Conservation (phyloP, 2,329 filamentous ascomycete genomes). For the Colletotrichum godetiae region DNA sequence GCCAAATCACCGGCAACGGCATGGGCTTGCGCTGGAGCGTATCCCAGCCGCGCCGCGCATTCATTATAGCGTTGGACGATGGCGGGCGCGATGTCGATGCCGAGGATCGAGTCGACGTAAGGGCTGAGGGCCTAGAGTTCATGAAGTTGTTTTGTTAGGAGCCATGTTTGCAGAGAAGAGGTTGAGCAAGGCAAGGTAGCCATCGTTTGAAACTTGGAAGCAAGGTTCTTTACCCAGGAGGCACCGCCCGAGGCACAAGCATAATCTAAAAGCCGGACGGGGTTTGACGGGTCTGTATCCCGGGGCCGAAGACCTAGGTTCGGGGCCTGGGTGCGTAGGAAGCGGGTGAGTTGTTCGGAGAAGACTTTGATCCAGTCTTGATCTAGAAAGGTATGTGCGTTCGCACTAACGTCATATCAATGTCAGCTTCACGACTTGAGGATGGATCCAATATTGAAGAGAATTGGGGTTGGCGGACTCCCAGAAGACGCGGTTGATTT, state of each 20-base stretch:
- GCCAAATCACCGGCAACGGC: constrained; percentile 47
- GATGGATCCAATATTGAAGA: background rate
- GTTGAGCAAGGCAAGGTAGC: no score
- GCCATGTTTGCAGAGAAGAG: no score
- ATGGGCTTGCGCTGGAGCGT: constrained; percentile 40
- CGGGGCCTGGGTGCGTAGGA: constrained; percentile 27
- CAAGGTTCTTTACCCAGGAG: constrained; percentile 23
- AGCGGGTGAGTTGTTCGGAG: constrained; percentile 25
- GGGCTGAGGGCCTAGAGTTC: constrained; percentile 44
- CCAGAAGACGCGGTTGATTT: constrained; percentile 34
- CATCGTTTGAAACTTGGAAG: background rate
- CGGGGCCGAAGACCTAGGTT: constrained; percentile 21
- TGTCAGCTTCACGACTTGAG: background rate
- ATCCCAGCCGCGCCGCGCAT: constrained; percentile 40
- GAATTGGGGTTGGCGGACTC: constrained; percentile 12
- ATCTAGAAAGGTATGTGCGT: constrained; percentile 25
- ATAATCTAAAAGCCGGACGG: constrained; percentile 36
- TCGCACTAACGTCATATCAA: constrained; percentile 4
- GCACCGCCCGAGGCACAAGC: constrained; percentile 37
- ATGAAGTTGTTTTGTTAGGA: background rate
- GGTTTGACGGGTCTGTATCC: background rate
- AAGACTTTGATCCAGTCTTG: constrained; percentile 37
- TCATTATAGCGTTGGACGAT: constrained; percentile 48
- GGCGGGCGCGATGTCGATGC: constrained; percentile 48
- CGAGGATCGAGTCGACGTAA: constrained; percentile 44